A percentile compares a stretch with the other conserved stretches of the same genome.
These are phyloP conservation scores for Thermothielavioides terrestris DNA, from an alignment of 495 filamentous ascomycete species.

Conservation along the genomic window DNA sequence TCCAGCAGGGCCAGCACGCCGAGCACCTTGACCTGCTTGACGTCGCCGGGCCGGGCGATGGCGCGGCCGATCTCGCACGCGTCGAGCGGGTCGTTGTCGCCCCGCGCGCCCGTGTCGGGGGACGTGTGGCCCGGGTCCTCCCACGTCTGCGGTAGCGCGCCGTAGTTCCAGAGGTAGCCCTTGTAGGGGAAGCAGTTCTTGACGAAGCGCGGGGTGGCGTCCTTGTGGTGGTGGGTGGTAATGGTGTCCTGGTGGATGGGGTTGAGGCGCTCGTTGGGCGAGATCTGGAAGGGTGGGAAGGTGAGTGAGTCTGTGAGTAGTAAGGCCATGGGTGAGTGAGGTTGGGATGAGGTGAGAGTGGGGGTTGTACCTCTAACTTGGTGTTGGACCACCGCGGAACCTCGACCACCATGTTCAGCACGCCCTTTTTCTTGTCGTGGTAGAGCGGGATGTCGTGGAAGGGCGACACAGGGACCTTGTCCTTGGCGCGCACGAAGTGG, in stretches of 20 bases:
- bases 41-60: constrained; percentile 6
- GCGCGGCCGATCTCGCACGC: constrained; percentile 13
- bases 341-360: neutral
- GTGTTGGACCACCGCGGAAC: constrained; percentile 24
- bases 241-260: constrained; percentile 18
- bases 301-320: too few species aligned
- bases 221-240: too few species aligned
- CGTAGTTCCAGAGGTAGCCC: constrained; percentile 25
- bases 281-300: constrained; percentile 11
- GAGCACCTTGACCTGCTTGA: constrained; percentile 22
- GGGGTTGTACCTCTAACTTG: constrained; percentile 20
- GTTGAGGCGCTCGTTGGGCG: constrained; percentile 17
- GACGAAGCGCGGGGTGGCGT: constrained; percentile 11
- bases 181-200: constrained; percentile 19
- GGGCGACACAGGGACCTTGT: constrained; percentile 18
- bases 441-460: constrained; percentile 26
- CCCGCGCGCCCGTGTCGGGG: constrained; percentile 1
- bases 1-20: constrained; percentile 28
- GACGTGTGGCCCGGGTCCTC: constrained; percentile 11
- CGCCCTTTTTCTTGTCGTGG: constrained; percentile 10
- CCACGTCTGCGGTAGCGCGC: constrained; percentile 22
- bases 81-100: constrained; percentile 24
- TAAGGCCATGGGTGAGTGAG: neutral
- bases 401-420: constrained; percentile 27
- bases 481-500: constrained; percentile 16